A percentile compares a stretch with the other conserved stretches of the same genome.
phyloP scores from a whole-genome alignment of 306 rosid genomes.

The Cucumis sativus region DNA sequence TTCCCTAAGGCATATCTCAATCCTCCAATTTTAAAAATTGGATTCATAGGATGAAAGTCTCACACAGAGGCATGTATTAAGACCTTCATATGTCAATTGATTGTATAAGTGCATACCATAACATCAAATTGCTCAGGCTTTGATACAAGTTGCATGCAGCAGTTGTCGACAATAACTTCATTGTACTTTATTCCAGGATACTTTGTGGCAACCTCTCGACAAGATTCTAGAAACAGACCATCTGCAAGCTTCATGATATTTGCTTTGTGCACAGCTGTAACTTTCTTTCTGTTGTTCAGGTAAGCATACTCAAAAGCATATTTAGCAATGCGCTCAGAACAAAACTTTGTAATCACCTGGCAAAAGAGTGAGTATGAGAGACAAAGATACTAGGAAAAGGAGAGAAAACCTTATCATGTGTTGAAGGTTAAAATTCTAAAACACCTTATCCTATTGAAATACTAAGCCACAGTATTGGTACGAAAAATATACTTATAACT shows the following conservation, averaged over 20 bases:
- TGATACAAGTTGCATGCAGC: conserved; percentile 91
- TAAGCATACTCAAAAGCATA: conserved; percentile 90
- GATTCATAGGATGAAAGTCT: neutral
- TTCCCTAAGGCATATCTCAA: neutral
- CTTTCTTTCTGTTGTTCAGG: conserved; percentile 83
- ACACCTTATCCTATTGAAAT: neutral
- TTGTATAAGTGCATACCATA: conserved; percentile 42
- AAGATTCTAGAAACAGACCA: conserved; percentile 77
- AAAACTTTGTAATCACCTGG: conserved; percentile 88
- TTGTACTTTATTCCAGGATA: conserved; percentile 59
- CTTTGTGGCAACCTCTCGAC: conserved; percentile 61
- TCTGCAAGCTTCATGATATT: conserved; percentile 92
- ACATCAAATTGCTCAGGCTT: conserved; percentile 94
- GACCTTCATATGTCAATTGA: neutral
- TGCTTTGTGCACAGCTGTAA: conserved; percentile 96
- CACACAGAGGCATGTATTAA: neutral
- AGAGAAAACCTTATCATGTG: neutral
- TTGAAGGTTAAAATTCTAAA: neutral
- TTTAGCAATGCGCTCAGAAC: conserved; percentile 74
- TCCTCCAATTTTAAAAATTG: neutral
- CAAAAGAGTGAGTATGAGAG: conserved; percentile 31
- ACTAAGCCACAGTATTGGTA: neutral
- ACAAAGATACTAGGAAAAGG: conserved; percentile 12
- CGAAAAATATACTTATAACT: neutral
- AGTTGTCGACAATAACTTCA: conserved; percentile 81